phyloP scores from a whole-genome alignment of 768 basidiomycete species.

The Exsudoporus frostii region DNA sequence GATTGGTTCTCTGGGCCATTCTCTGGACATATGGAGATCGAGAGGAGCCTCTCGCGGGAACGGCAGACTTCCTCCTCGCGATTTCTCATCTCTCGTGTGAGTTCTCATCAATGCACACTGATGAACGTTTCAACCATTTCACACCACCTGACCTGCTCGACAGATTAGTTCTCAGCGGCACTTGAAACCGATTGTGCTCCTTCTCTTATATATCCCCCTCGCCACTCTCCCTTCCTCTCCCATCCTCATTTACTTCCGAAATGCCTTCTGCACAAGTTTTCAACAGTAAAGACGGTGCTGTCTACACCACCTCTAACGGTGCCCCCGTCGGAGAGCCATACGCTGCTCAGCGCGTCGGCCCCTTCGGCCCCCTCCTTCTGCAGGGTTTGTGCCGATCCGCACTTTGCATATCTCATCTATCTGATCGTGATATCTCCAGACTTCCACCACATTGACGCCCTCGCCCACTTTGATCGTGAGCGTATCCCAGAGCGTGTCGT shows the following conservation, averaged over 20 bases:
- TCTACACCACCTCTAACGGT: constrained; percentile 87
- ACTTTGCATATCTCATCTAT: background rate
- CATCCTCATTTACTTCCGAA: constrained; percentile 2
- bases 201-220: constrained; percentile 12
- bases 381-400: constrained; percentile 55
- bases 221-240: background rate
- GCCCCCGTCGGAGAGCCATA: constrained; percentile 75
- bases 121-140: background rate
- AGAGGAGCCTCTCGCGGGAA: background rate
- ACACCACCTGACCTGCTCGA: constrained; percentile 3
- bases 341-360: constrained; percentile 71
- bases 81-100: constrained; percentile 2
- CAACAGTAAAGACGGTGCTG: constrained; percentile 49
- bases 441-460: constrained; percentile 84
- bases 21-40: background rate
- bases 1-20: background rate
- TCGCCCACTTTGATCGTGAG: constrained; percentile 92
- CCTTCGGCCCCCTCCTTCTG: constrained; percentile 78
- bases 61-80: background rate
- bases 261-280: constrained; percentile 69
- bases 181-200: constrained; percentile 18
- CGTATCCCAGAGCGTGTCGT: constrained; percentile 95
- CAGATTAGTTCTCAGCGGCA: constrained; percentile 23
- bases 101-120: background rate
- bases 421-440: constrained; percentile 43